phyloP scores from a whole-genome alignment of 352 stramenopile species.

The Phytophthora rubi region DNA sequence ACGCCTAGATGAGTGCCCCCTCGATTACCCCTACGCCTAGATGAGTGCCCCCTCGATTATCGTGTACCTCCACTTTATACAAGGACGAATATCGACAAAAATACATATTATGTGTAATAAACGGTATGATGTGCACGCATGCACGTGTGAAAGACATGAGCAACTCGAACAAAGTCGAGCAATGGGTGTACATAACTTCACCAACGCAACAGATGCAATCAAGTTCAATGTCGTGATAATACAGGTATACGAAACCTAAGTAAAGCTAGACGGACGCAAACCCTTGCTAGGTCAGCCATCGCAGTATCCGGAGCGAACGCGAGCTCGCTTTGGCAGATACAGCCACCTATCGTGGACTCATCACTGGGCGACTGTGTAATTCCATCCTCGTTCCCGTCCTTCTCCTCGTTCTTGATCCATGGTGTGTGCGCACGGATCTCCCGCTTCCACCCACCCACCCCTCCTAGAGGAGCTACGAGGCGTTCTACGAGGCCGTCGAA shows the following conservation, averaged over 20 bases:
- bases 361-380: background rate
- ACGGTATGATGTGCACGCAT: background rate
- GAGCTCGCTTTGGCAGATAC: background rate
- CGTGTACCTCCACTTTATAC: background rate
- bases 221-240: constrained; percentile 1
- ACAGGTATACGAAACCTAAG: background rate
- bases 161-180: background rate
- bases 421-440: background rate
- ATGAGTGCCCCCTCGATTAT: too few species aligned
- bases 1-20: too few species aligned
- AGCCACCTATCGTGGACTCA: background rate
- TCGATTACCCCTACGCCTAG: too few species aligned
- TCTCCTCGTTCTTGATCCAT: background rate
- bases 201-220: background rate
- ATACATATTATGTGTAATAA: background rate
- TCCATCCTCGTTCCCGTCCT: background rate
- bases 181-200: background rate
- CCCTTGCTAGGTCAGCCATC: background rate
- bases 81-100: background rate
- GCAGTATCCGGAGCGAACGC: background rate
- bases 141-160: background rate
- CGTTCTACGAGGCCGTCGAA: background rate
- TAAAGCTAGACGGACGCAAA: background rate
- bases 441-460: background rate
- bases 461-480: background rate